Conservation (phyloP, 2,329 filamentous ascomycete species). For the Chaetothyriales sp. region DNA sequence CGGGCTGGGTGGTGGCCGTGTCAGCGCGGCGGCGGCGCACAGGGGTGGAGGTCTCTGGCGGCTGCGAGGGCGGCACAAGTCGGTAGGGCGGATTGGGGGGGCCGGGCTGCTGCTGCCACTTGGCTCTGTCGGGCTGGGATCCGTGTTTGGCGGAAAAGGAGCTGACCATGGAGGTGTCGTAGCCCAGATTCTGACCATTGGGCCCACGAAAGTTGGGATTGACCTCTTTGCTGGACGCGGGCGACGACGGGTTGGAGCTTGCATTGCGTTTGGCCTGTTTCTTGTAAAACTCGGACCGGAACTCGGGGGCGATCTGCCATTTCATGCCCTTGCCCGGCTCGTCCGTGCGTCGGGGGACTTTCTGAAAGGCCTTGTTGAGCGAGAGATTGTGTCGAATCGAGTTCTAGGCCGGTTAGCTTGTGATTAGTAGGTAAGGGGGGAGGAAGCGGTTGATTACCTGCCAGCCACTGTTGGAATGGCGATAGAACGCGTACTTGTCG, state of each 20-base stretch:
- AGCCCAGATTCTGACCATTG: constrained; percentile 21
- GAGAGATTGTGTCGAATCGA: constrained; percentile 95
- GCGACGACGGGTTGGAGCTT: constrained; percentile 31
- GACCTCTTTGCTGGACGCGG: constrained; percentile 28
- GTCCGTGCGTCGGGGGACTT: constrained; percentile 79
- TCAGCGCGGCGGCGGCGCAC: constrained; percentile 30
- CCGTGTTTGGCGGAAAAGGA: constrained; percentile 23
- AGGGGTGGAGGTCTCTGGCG: constrained; percentile 31
- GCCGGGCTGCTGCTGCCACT: constrained; percentile 12
- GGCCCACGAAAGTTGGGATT: constrained; percentile 24
- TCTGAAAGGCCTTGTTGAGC: constrained; percentile 85
- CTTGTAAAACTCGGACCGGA: constrained; percentile 74
- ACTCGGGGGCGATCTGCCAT: constrained; percentile 80
- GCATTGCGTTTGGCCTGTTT: constrained; percentile 35
- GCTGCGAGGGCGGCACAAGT: constrained; percentile 23
- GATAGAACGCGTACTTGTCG: constrained; percentile 82
- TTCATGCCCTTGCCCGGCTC: constrained; percentile 99
- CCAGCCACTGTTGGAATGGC: constrained; percentile 75
- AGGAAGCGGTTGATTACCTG: constrained; percentile 45
- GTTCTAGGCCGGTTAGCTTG: constrained; percentile 41
- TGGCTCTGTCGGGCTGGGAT: constrained; percentile 16
- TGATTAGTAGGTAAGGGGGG: not conserved
- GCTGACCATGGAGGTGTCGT: constrained; percentile 22
- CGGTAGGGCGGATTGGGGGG: not conserved
- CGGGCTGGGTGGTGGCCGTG: constrained; percentile 20